These are phyloP conservation scores for Inga laurina DNA, from an alignment of 306 rosid species.

Conservation along the genomic window DNA sequence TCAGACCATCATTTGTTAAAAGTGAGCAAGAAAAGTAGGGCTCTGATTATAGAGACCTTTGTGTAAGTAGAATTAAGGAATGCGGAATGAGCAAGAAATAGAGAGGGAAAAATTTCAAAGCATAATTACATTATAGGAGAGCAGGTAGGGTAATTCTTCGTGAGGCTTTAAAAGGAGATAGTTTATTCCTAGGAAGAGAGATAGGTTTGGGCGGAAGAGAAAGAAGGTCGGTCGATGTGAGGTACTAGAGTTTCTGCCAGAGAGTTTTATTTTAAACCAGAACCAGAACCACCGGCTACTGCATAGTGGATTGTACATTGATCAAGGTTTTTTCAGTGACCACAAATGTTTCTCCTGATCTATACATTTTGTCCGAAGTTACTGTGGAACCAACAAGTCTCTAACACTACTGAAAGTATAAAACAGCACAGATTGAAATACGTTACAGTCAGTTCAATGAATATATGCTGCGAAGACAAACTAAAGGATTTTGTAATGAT, in stretches of 20 bases:
- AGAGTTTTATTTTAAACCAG: not conserved
- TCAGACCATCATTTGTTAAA: conserved; percentile 31
- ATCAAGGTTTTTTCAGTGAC: not conserved
- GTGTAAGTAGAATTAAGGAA: not conserved
- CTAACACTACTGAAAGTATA: not conserved
- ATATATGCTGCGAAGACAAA: not conserved
- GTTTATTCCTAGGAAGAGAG: conserved; percentile 26
- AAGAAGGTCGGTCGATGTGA: not conserved
- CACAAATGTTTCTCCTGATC: not conserved
- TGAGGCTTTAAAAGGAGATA: conserved; percentile 31
- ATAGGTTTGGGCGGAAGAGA: conserved; percentile 1
- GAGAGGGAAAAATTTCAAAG: conserved; percentile 70
- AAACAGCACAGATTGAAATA: not conserved
- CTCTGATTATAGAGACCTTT: not conserved
- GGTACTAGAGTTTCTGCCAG: not conserved
- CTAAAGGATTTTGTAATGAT: not conserved
- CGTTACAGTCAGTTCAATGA: not conserved
- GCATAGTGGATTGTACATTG: not conserved
- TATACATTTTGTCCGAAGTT: not conserved
- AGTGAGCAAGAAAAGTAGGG: conserved; percentile 16
- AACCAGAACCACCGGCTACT: not conserved
- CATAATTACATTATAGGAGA: conserved; percentile 43
- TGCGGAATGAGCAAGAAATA: not conserved
- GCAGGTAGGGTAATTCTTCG: conserved; percentile 16
- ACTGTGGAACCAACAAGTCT: not conserved